Evolutionary conservation across 371 early-diverging fungal genomes (phyloP), one percentile per base, ranked within the genome.

Genomic region (Caulochytrium protostelioides): DNA sequence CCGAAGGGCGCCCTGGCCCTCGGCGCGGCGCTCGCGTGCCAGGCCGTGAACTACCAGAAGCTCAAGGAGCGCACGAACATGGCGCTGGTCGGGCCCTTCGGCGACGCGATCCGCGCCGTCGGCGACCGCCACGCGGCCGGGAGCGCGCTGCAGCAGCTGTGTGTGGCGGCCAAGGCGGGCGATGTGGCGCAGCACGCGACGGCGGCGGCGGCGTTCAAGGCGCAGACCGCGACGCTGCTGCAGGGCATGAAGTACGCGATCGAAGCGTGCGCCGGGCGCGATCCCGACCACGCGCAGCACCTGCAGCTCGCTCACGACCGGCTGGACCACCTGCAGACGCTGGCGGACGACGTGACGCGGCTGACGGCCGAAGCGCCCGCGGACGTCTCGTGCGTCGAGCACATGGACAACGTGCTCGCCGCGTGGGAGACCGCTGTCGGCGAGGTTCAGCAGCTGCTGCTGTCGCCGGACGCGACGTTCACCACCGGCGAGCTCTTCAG

Each of bases 391-490:
- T 37, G 44, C 5, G 12, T 15, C 20, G 44, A 41, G 39, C 42
- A 54, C 34, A 35, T 46, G n/a, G 32, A 42, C 28, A 30, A 5
- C 10, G 44, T 56, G 3, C 18, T 35, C 10, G 27, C 24, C 3
- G 39, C 39, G 16, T 59, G 50, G 49, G 46, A 43, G 27, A 50
- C 44, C 7, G 22, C 28, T 14, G 28, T 55, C 13, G 38, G 42
- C 29, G 51, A 47, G 15, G 9, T 60, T 12, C 39, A 40, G 22
- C 41, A 41, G 12, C 28, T 37, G n/a, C 4, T 49, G 15, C 32
- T 57, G 19, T 33, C 34, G 2, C 43, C 48, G 27, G 55, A 54
- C 18, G 57, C 52, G 0, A 30, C 50, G 10, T 62, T 55, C 33
- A 38, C 50, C 22, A 44, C 49, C 19, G 22, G 38, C 13, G 57